Base-by-base conservation (phyloP, 2,329 filamentous ascomycete genomes). In the Trichoderma oligosporum region DNA sequence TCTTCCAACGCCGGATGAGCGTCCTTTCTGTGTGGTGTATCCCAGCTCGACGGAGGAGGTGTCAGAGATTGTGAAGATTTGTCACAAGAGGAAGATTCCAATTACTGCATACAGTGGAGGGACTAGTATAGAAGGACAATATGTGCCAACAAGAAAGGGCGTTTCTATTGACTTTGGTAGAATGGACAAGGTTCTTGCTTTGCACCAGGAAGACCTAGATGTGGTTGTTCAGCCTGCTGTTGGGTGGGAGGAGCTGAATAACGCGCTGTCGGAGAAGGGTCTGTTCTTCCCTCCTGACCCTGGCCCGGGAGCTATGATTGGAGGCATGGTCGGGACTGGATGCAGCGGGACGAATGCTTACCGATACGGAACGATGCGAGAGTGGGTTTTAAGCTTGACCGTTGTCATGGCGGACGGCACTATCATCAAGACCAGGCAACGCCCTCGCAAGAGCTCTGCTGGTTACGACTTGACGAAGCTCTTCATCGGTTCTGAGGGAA, bases 221-320 rank as follows among this genome's bases (percentile, higher is more conserved):
- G 86, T 88, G 12, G 80, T 89, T 6, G 87, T 91, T 18, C 88
- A 91, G 71, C 87, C 88, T 4, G 91, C 89, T 2, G 83, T 96
- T 8, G 89, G 90, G 11, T 97, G 91, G 91, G 89, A 96, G 74
- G 70, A 80, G 7, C 77, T 97, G 36, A 96, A 96, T 68, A 89
- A 94, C 66, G 79, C 87, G 61, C 79, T 97, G 16, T 78, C 76
- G 6, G 78, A 84, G 47, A 78, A 90, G 59, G 88, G 87, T 25
- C 81, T 97, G 3, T 96, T 96, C 78, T 96, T 96, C 74, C 91
- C 91, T 20, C 91, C 91, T 0, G 91, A 96, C 71, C 91, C 91
- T 16, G 92, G 91, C 53, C 91, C 92, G 52, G 91, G 91, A 16
- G 91, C 91, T 60, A 90, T 90, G 86, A 96, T 97, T 65, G 91